Conservation (phyloP, 2,329 filamentous ascomycete species). For the Bipolaris sorokiniana region DNA sequence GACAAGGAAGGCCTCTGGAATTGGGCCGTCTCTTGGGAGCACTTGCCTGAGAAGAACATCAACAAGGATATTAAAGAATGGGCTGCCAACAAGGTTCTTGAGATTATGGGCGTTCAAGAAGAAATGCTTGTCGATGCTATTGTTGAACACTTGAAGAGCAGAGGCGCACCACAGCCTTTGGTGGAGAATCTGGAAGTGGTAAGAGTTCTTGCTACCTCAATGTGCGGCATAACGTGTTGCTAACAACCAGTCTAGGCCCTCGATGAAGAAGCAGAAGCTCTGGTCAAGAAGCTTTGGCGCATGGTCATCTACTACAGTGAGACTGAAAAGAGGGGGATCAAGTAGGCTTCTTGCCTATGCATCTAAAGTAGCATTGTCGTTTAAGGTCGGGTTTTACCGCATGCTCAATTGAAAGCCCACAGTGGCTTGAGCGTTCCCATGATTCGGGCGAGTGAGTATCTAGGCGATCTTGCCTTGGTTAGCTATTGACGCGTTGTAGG, state of each 20-base stretch:
- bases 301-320: constrained; percentile 99
- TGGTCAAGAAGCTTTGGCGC: constrained; percentile 97
- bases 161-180: constrained; percentile 76
- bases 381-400: background rate
- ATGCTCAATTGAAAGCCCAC: background rate
- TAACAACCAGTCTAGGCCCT: constrained; percentile 67
- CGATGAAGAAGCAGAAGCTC: constrained; percentile 90
- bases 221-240: constrained; percentile 20
- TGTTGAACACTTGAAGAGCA: constrained; percentile 80
- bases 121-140: constrained; percentile 94
- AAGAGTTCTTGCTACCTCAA: constrained; percentile 52
- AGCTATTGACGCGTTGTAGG: constrained; percentile 29
- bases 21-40: constrained; percentile 94
- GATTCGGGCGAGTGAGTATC: constrained; percentile 24
- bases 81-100: constrained; percentile 97
- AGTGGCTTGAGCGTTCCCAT: background rate
- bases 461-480: constrained; percentile 7
- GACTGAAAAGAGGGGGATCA: constrained; percentile 84
- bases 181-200: constrained; percentile 86
- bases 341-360: constrained; percentile 22
- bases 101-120: constrained; percentile 95
- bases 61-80: constrained; percentile 89
- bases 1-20: constrained; percentile 86
- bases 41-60: constrained; percentile 80
- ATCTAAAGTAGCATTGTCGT: background rate